Percentiles rank a stretch among this genome's conserved stretches.
Evolutionary conservation across 306 rosid species (phyloP).

Genomic region (Lotus japonicus): DNA sequence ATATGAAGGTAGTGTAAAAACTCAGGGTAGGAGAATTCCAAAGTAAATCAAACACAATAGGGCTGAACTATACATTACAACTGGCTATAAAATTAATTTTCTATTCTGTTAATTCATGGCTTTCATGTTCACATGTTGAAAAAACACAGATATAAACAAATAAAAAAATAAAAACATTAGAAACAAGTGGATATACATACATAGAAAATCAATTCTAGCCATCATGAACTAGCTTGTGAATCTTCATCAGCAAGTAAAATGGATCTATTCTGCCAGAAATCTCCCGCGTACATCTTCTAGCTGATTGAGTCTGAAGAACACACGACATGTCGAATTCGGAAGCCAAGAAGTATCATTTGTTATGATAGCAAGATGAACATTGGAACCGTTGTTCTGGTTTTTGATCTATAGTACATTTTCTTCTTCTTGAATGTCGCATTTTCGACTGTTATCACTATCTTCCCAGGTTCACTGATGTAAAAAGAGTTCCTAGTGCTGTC

Average conservation of each 20-base stretch:
- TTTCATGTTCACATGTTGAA: conserved; percentile 7
- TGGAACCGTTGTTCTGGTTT: conserved; percentile 57
- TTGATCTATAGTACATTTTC: conserved; percentile 56
- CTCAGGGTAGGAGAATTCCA: too few species aligned
- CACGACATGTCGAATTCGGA: conserved; percentile 9
- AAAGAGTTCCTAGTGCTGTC: conserved; percentile 67
- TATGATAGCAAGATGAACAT: conserved; percentile 39
- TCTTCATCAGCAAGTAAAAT: background rate
- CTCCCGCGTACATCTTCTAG: too few species aligned
- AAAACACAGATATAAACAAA: background rate
- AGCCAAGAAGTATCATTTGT: background rate
- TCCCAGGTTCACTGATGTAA: conserved; percentile 83
- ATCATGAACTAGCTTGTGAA: conserved; percentile 1
- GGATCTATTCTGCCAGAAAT: too few species aligned
- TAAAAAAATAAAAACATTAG: background rate
- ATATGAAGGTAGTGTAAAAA: too few species aligned
- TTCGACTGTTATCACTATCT: conserved; percentile 53
- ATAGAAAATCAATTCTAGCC: conserved; percentile 10
- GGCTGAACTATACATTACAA: background rate
- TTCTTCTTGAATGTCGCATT: conserved; percentile 60
- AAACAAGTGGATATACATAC: background rate
- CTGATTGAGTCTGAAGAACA: conserved; percentile 1
- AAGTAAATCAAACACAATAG: background rate
- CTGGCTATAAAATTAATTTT: background rate
- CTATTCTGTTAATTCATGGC: conserved; percentile 5